A percentile compares a stretch with the other conserved stretches of the same genome.
Evolutionary conservation across 257 asterid genomes (phyloP).

Genomic region (Solanum infundibuliforme): DNA sequence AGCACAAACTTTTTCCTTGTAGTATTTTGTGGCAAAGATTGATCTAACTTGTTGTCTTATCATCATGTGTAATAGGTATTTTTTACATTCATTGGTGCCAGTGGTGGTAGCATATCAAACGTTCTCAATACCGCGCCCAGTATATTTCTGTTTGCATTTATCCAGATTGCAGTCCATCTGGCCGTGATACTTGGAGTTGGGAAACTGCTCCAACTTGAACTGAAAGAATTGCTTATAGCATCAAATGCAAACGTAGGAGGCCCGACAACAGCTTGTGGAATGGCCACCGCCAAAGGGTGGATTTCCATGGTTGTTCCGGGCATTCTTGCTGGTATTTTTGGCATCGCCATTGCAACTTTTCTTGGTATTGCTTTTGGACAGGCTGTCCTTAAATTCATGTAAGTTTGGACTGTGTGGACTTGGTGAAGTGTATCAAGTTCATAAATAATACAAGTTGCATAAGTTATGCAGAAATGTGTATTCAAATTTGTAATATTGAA

Average conservation of each 20-base stretch:
- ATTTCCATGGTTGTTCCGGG: constrained; percentile 67
- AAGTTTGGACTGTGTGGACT: neutral
- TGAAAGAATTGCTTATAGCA: constrained; percentile 63
- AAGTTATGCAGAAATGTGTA: neutral
- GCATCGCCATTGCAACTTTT: constrained; percentile 77
- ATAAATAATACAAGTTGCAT: neutral
- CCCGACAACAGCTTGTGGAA: constrained; percentile 91
- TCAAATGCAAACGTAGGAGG: constrained; percentile 98
- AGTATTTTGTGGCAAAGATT: neutral
- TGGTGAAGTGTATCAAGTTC: neutral
- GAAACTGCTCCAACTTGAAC: constrained; percentile 59
- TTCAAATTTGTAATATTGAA: neutral
- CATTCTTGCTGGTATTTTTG: constrained; percentile 88
- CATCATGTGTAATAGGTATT: constrained; percentile 34
- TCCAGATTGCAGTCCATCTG: constrained; percentile 71
- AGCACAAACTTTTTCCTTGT: neutral
- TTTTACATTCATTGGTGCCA: constrained; percentile 72
- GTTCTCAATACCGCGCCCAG: constrained; percentile 74
- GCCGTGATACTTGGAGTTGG: constrained; percentile 74
- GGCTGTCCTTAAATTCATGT: constrained; percentile 60
- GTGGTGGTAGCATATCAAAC: constrained; percentile 75
- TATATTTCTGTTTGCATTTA: constrained; percentile 56
- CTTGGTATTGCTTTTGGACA: constrained; percentile 75
- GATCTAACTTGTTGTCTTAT: neutral
- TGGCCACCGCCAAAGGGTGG: constrained; percentile 99